These are phyloP conservation scores for Bipolaris victoriae DNA, from an alignment of 2,329 filamentous ascomycete species.

Conservation along the genomic window DNA sequence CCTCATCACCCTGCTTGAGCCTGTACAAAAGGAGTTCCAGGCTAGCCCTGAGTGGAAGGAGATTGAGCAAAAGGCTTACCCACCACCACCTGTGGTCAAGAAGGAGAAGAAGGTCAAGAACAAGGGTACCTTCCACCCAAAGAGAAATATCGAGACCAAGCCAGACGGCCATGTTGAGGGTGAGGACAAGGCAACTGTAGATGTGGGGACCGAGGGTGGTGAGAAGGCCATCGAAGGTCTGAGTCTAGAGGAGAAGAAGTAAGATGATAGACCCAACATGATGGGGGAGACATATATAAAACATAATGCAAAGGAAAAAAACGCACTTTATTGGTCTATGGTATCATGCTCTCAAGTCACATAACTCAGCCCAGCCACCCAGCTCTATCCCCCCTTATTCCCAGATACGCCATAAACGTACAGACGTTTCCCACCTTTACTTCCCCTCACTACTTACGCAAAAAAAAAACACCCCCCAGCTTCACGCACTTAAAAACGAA, in stretches of 20 bases:
- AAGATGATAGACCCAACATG: neutral
- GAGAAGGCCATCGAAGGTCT: constrained; percentile 43
- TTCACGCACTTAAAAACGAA: no score
- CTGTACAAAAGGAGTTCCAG: constrained; percentile 77
- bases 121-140: constrained; percentile 69
- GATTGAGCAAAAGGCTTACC: constrained; percentile 80
- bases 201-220: constrained; percentile 49
- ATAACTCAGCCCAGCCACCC: neutral
- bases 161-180: constrained; percentile 56
- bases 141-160: constrained; percentile 51
- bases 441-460: neutral
- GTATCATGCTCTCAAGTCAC: constrained; percentile 15
- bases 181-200: constrained; percentile 49
- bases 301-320: neutral
- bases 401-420: neutral
- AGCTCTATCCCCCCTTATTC: neutral
- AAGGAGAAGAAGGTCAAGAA: constrained; percentile 78
- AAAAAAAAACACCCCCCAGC: no score
- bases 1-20: constrained; percentile 74
- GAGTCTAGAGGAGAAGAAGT: constrained; percentile 40
- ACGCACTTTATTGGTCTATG: constrained; percentile 12
- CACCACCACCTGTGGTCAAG: constrained; percentile 65
- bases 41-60: constrained; percentile 80
- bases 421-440: neutral
- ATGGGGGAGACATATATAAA: neutral